Percentiles rank a stretch among this genome's conserved stretches.
Evolutionary conservation across 805 yeast genomes (phyloP).

Genomic region (Brettanomyces custersianus): DNA sequence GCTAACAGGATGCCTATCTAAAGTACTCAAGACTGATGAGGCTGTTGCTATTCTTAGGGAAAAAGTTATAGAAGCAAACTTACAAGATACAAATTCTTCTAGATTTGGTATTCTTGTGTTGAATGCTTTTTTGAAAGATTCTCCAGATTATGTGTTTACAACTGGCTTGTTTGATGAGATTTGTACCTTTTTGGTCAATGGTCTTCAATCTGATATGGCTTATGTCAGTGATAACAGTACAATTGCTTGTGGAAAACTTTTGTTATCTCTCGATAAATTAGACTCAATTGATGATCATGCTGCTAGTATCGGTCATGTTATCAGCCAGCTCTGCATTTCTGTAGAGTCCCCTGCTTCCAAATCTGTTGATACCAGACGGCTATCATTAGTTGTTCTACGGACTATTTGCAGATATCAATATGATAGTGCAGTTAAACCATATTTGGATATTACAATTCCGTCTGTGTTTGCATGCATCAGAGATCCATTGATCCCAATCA

Average conservation of each 20-base stretch:
- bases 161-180: constrained; percentile 43
- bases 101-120: constrained; percentile 63
- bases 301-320: constrained; percentile 33
- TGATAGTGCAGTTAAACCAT: constrained; percentile 39
- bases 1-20: constrained; percentile 69
- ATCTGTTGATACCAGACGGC: constrained; percentile 71
- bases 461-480: constrained; percentile 76
- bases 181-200: constrained; percentile 37
- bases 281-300: constrained; percentile 14
- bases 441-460: constrained; percentile 52
- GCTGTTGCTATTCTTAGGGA: constrained; percentile 48
- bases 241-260: constrained; percentile 72
- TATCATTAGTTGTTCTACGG: constrained; percentile 66
- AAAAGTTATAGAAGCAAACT: constrained; percentile 44
- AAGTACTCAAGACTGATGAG: constrained; percentile 55
- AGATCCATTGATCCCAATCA: constrained; percentile 84
- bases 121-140: constrained; percentile 72
- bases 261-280: constrained; percentile 38
- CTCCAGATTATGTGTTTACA: constrained; percentile 55
- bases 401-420: constrained; percentile 62
- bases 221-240: constrained; percentile 69
- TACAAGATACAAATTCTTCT: constrained; percentile 31
- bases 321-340: constrained; percentile 40
- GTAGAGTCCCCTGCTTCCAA: constrained; percentile 46
- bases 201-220: constrained; percentile 32